Evolutionary conservation across 2,329 filamentous ascomycete species (phyloP), one percentile per base, ranked within the genome.

Genomic region (Penicillium glabrum): DNA sequence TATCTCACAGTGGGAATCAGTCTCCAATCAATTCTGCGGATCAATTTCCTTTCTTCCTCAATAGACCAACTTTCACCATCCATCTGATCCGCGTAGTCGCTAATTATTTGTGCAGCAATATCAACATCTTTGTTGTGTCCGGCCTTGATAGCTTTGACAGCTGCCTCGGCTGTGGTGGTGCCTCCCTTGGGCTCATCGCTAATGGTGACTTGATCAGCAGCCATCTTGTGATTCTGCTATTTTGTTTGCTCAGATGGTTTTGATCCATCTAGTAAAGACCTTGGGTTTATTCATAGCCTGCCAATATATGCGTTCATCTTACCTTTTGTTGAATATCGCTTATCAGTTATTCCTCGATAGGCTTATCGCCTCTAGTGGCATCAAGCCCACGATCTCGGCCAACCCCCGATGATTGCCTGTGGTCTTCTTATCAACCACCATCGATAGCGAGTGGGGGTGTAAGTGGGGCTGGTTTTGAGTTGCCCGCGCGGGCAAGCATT

Each of bases 21-120:
- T 14, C 74, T 73, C 64, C 72, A 75, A 65, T 86, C 84, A 56
- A 86, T 84, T 67, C 84, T 85, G 21, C 79, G 74, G 41, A 86
- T 60, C 46, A 72, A 27, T 43, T 54, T 66, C 37, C 55, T 68
- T 57, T 71, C 69, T 16, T 59, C 58, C 33, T 63, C 62, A 5
- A 59, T 53, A 3, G 67, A 58, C 56, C 46, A 49, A n/a, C n/a
- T 37, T 8, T 49, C 46, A 19, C 46, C 46, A 24, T 37, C 46
- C n/a, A 31, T 24, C n/a, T 49, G 46, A 26, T 49, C 46, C 2
- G 46, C 46, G 23, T 49, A 49, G 24, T 49, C 46, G 29, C n/a
- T 13, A 10, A 49, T 37, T 24, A 49, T 49, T 31, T 49, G 46
- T 10, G 46, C 46, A 19, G 46, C 46, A 37, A 49, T 49, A n/a